These are phyloP conservation scores for Backusella mclennaniae DNA, from an alignment of 192 early-diverging fungal species.

Conservation along the genomic window DNA sequence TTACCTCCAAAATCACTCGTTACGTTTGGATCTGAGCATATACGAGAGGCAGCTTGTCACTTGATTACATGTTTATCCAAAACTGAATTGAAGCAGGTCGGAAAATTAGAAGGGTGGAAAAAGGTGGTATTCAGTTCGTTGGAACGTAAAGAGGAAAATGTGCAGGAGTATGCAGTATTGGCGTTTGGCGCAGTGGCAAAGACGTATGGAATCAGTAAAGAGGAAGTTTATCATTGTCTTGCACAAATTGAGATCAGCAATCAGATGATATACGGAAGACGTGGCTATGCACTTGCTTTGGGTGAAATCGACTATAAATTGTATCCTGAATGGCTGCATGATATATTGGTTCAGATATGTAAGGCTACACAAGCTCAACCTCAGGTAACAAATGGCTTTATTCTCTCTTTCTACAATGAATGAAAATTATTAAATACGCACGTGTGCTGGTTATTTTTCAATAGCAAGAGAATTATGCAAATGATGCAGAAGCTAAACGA, in stretches of 20 bases:
- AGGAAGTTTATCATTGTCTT: constrained; percentile 41
- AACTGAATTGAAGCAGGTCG: constrained; percentile 32
- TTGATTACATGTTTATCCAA: constrained; percentile 48
- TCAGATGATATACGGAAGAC: constrained; percentile 42
- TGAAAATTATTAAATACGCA: not conserved
- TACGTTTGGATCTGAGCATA: constrained; percentile 62
- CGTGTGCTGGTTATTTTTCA: not conserved
- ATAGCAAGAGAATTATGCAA: constrained; percentile 26
- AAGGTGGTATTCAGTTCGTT: constrained; percentile 49
- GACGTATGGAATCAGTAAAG: constrained; percentile 37
- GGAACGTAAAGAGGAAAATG: constrained; percentile 63
- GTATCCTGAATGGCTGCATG: constrained; percentile 20
- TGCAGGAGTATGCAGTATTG: constrained; percentile 51
- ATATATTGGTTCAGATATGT: constrained; percentile 17
- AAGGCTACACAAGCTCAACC: constrained; percentile 16
- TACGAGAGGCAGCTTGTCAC: constrained; percentile 50
- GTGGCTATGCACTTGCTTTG: constrained; percentile 66
- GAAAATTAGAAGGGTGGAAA: constrained; percentile 48
- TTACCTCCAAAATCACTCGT: constrained; percentile 44
- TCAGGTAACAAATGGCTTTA: constrained; percentile 9
- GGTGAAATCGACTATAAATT: constrained; percentile 51
- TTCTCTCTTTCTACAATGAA: not conserved
- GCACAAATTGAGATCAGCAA: constrained; percentile 22
- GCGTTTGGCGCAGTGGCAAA: constrained; percentile 46
- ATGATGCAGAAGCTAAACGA: constrained; percentile 67